Evolutionary conservation across 768 basidiomycete genomes (phyloP), one percentile per base, ranked within the genome.

Genomic region (Leucosporidium scottii): DNA sequence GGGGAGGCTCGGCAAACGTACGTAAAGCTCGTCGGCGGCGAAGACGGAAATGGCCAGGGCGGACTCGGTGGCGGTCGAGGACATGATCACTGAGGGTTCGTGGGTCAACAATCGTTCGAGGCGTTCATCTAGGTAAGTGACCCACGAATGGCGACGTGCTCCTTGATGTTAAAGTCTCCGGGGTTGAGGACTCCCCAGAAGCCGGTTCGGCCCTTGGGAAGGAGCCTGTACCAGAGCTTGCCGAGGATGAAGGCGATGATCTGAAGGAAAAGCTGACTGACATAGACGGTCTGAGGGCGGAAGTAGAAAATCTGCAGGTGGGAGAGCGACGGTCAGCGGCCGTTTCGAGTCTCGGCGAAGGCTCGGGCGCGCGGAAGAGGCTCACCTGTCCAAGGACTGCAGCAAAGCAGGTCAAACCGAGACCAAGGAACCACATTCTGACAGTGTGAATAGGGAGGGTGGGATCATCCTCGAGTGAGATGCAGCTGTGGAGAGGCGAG

Each of bases 281-380:
- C 76, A 57, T 61, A 68, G 61, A 72, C 67, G 34, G 76, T 74
- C 58, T 75, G 75, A 4, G 76, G 76, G 47, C 77, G 75, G 74
- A 78, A 77, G 67, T 84, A 85, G 82, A 83, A 75, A 48, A 76
- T 76, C 65, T 78, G 79, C 8, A 78, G 78, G 49, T 78, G 20
- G 79, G 31, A 23, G 55, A 7, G 25, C 4, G 12, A 23, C 21
- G 12, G 36, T 47, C 23, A 64, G n/a, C 28, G 36, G 15, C 78
- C 56, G 75, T 75, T 62, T 13, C 12, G 48, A 13, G 7, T 2
- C 21, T 44, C 17, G 47, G 39, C 67, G 25, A 59, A 58, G 39
- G 49, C 39, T 25, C n/a, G 44, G 44, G 4, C 25, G 5, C 47
- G 36, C 17, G 25, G 20, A n/a, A 18, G 31, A 36, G 60, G 49